These are phyloP conservation scores for Backusella luteola DNA, from an alignment of 192 early-diverging fungal species.

Conservation along the genomic window DNA sequence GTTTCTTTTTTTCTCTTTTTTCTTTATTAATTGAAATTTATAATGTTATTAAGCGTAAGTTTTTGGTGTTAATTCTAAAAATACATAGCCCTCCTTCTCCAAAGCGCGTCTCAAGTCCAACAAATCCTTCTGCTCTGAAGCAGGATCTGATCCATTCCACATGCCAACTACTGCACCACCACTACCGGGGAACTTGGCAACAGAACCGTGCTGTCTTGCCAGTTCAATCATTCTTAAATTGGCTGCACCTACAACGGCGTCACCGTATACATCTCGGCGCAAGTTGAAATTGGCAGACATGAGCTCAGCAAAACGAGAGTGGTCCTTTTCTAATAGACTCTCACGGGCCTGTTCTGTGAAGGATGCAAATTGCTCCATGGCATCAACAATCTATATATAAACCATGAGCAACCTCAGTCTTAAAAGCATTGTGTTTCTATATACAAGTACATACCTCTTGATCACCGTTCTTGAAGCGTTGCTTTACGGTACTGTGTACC, in stretches of 20 bases:
- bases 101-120: constrained; percentile 30
- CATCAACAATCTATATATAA: constrained; percentile 38
- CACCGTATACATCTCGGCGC: constrained; percentile 49
- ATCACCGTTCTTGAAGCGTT: constrained; percentile 53
- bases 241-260: constrained; percentile 43
- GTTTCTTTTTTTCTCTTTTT: not conserved
- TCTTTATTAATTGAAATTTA: not conserved
- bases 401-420: not conserved
- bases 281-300: constrained; percentile 59
- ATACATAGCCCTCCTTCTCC: constrained; percentile 43
- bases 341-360: constrained; percentile 37
- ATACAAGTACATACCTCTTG: constrained; percentile 35
- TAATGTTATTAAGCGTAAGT: not conserved
- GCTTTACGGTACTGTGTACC: constrained; percentile 53
- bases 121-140: constrained; percentile 10
- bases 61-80: constrained; percentile 28
- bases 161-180: constrained; percentile 63
- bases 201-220: constrained; percentile 41
- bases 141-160: constrained; percentile 35
- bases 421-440: not conserved
- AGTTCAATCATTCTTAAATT: constrained; percentile 54
- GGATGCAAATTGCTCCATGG: constrained; percentile 51
- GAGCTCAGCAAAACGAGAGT: constrained; percentile 39
- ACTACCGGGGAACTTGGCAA: constrained; percentile 58
- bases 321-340: constrained; percentile 33